phyloP scores from a whole-genome alignment of 1,284 basidiomycete species.

The Wolfiporia cocos region DNA sequence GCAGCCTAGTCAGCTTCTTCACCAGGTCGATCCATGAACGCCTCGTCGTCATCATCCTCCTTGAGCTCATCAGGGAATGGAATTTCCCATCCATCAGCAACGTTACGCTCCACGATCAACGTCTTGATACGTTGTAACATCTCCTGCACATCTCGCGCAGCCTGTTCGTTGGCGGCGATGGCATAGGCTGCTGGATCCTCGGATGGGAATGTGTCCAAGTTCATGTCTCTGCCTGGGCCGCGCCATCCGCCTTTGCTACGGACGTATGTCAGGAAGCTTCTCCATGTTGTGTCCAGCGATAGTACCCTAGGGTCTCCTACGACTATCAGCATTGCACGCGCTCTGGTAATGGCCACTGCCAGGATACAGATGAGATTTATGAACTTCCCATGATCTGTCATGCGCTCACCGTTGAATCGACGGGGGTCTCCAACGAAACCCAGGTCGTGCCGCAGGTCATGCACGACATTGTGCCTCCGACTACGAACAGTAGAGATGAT shows the following conservation, averaged over 20 bases:
- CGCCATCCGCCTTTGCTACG: slow-evolving; percentile 39
- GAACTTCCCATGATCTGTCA: too few species aligned
- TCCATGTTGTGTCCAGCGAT: slow-evolving; percentile 44
- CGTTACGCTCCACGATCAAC: slow-evolving; percentile 29
- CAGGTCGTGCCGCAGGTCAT: slow-evolving; percentile 36
- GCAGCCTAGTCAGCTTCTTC: background rate
- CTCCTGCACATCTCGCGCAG: slow-evolving; percentile 41
- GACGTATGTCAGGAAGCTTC: slow-evolving; percentile 46
- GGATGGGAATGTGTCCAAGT: too few species aligned
- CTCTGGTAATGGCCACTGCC: slow-evolving; percentile 40
- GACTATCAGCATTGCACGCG: slow-evolving; percentile 50
- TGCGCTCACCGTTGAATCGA: slow-evolving; percentile 41
- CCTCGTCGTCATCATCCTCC: slow-evolving; percentile 1
- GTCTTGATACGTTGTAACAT: slow-evolving; percentile 40
- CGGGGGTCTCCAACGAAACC: slow-evolving; percentile 39
- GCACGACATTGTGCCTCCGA: slow-evolving; percentile 28
- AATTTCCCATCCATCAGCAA: background rate
- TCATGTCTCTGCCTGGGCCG: slow-evolving; percentile 24
- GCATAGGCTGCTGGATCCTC: slow-evolving; percentile 19
- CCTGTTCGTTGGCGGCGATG: slow-evolving; percentile 22
- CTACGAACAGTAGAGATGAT: slow-evolving; percentile 45
- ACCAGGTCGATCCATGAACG: background rate
- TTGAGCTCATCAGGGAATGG: background rate
- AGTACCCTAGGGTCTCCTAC: slow-evolving; percentile 50
- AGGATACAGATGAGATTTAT: too few species aligned